Evolutionary conservation across 1,284 basidiomycete genomes (phyloP), one percentile per base, ranked within the genome.

Genomic region (Erythrobasidium hasegawianum): DNA sequence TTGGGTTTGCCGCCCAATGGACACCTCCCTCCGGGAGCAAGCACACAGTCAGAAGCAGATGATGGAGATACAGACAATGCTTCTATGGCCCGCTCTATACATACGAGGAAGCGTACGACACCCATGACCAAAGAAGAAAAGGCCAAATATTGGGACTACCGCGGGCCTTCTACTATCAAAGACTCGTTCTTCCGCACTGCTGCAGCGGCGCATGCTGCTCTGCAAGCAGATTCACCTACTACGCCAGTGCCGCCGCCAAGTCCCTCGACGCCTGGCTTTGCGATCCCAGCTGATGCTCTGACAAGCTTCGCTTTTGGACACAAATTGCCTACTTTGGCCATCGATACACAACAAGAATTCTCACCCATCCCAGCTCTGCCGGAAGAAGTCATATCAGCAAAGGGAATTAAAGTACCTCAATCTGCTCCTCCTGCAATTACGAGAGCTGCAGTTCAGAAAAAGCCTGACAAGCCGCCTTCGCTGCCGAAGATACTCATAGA

Each of bases 401-500:
- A 47, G 43, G 43, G 43, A 24, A 47, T 47, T 5, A 24, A 5
- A 8, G 43, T 47, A n/a, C 43, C 43, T 24, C 16, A 18, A n/a
- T 47, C 43, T 24, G 43, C 43, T n/a, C 43, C 43, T 18, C 22
- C 43, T 5, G 11, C 11, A 4, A 33, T 33, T 11, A 33, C 33
- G 33, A 33, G 11, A 33, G 33, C 33, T 5, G 5, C 33, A 4
- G 33, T 33, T 4, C 22, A n/a, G 16, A 24, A n/a, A 8, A 24
- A 47, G n/a, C 43, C 14, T n/a, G 43, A n/a, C n/a, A 47, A 24
- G 43, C 59, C 59, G 16, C 61, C 54, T 26, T 16, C 18, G 18
- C 14, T 64, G 11, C 61, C 61, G 29, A 64, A 41, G 18, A 64
- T 64, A 41, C 61, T 54, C 33, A 57, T 64, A 14, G 61, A 64